Evolutionary conservation across 768 basidiomycete genomes (phyloP), one percentile per base, ranked within the genome.

Genomic region (Pleurotus salmoneostramineus): DNA sequence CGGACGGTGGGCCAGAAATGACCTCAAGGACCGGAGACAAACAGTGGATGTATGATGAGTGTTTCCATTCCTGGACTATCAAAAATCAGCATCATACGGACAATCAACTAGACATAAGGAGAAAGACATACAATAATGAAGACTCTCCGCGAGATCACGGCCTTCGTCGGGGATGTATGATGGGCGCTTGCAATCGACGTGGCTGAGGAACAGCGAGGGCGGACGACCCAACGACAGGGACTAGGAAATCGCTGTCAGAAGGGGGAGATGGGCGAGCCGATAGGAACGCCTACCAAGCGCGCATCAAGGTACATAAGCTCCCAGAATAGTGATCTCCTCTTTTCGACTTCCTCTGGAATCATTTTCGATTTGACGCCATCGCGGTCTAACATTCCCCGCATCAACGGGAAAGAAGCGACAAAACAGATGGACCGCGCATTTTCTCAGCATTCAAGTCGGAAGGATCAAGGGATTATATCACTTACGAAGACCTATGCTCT

Each of bases 11-110:
- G 58, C 82, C 77, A 1, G 84, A 81, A 43, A 79, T 80, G 14
- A 78, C 73, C 48, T 85, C 82, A 10, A 87, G 72, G 8, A 87
- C 83, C 1, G 86, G 86, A 15, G 81, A 78, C 34, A 87, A 74
- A 63, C 85, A 88, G 33, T 81, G 66, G 3, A 76, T 64, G 63
- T 84, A 85, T 65, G 84, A 88, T 0, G 77, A 76, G 62, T 88
- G 83, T 64, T 85, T 87, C 87, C 87, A 89, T 73, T 83, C 81
- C 64, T 86, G 85, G 68, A 84, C 87, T 88, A 56, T 21, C 12
- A 49, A 59, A 61, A 34, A 67, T 40, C 17, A 55, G 48, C 27
- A 17, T 43, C 7, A 42, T 36, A 15, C 15, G 17, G 32, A 42
- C 59, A 61, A 42, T 31, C 35, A 59, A 40, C 32, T 7, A 5